Evolutionary conservation across 2,329 filamentous ascomycete species (phyloP).

Genomic region (Trichoderma lentiforme): DNA sequence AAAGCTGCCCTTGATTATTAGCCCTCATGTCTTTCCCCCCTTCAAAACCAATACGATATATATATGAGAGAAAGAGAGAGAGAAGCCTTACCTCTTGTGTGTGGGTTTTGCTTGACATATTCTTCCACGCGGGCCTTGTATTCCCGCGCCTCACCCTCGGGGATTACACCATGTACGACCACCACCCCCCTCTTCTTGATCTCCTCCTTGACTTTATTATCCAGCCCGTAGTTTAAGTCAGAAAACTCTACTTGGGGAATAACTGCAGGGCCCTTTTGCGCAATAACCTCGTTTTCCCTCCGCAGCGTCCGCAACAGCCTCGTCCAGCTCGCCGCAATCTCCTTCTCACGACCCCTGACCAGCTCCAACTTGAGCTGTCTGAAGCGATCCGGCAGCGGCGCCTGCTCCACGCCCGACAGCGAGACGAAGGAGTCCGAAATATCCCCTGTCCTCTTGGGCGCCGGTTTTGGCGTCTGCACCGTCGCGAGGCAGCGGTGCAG

Average conservation of each 20-base stretch:
- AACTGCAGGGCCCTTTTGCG: slow-evolving; percentile 42
- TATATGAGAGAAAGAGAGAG: not conserved
- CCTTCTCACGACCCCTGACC: slow-evolving; percentile 46
- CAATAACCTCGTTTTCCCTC: slow-evolving; percentile 48
- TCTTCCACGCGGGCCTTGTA: slow-evolving; percentile 64
- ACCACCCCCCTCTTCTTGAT: slow-evolving; percentile 60
- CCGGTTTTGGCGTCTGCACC: slow-evolving; percentile 14
- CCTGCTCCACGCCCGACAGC: slow-evolving; percentile 45
- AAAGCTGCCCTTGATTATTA: slow-evolving; percentile 47
- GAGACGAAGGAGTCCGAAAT: slow-evolving; percentile 63
- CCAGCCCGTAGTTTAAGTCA: slow-evolving; percentile 40
- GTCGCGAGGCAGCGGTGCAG: slow-evolving; percentile 13
- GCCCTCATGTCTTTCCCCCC: not conserved
- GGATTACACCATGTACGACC: slow-evolving; percentile 64
- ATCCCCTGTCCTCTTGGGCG: slow-evolving; percentile 53
- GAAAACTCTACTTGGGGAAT: slow-evolving; percentile 53
- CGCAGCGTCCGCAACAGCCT: slow-evolving; percentile 44
- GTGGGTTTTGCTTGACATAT: slow-evolving; percentile 63
- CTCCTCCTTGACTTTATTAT: slow-evolving; percentile 39
- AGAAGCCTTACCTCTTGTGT: slow-evolving; percentile 46
- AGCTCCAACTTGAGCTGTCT: slow-evolving; percentile 54
- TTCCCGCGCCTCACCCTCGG: slow-evolving; percentile 57
- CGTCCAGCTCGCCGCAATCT: slow-evolving; percentile 47
- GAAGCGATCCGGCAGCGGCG: slow-evolving; percentile 53
- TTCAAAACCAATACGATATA: not conserved